These are phyloP conservation scores for Saccharum hybrid DNA, from an alignment of 202 grass and related monocot species.

Conservation along the genomic window DNA sequence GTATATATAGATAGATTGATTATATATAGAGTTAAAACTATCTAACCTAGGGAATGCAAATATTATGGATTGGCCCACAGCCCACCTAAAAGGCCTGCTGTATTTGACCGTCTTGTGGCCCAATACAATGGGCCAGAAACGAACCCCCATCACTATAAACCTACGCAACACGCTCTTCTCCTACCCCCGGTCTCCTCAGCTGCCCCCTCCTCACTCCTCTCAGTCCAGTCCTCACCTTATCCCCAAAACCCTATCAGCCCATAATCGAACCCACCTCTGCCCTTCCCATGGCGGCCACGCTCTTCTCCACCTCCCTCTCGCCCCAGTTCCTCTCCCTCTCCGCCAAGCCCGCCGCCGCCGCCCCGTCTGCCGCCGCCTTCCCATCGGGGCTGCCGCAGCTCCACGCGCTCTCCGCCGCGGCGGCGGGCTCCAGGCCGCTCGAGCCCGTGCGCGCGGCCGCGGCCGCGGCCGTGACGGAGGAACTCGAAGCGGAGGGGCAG, in stretches of 20 bases:
- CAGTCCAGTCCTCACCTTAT: constrained; percentile 19
- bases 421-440: constrained; percentile 37
- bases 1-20: too few relatives aligned
- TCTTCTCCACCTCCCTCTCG: constrained; percentile 47
- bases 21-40: too few relatives aligned
- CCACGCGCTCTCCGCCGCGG: constrained; percentile 27
- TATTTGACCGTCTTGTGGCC: neutral
- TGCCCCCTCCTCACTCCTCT: too few relatives aligned
- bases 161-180: neutral
- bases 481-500: constrained; percentile 48
- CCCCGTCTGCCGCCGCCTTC: neutral
- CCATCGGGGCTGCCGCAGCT: constrained; percentile 33
- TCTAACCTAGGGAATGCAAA: too few relatives aligned
- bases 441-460: constrained; percentile 39
- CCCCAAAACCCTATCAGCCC: constrained; percentile 48
- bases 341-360: constrained; percentile 16
- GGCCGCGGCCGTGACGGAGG: constrained; percentile 38
- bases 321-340: constrained; percentile 42
- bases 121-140: neutral
- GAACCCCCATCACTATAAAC: neutral
- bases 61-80: too few relatives aligned
- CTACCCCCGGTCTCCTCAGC: too few relatives aligned
- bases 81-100: neutral
- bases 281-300: constrained; percentile 43
- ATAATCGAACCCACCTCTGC: neutral